Base-by-base conservation (phyloP, 2,329 filamentous ascomycete species). In the Aureobasidium subglaciale region DNA sequence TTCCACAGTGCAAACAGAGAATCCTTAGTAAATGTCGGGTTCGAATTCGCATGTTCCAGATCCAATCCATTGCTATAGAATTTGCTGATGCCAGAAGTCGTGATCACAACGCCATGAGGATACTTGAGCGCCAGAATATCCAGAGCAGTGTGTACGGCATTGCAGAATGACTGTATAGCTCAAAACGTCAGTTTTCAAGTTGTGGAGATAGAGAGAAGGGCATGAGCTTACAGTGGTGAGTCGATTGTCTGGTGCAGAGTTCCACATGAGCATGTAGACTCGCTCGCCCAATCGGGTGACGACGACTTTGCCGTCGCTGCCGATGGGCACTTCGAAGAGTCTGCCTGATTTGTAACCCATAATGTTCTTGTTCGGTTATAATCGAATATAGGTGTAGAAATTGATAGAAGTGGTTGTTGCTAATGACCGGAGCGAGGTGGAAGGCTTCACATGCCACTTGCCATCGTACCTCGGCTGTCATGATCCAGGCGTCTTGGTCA, bases 31-130 rank as follows among this genome's bases (percentile, higher is more conserved):
- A 87, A 92, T 3, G 58, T 61, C 1, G 81, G 76, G 0, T 80
- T 81, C 27, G 71, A 69, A 30, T 76, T 65, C n/a, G 83, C 85
- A 66, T 87, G 80, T 35, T 82, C 77, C 13, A 91, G 79, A 68
- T 93, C 87, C n/a, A 93, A 78, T 0, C 88, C 88, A 71, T 92
- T 92, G 68, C 80, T 85, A 74, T 87, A 93, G 76, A 92, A 92
- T 67, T 93, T 93, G 50, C 75, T 68, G 57, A 91, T 86, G 45
- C 78, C 81, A 38, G 84, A 87, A 0, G 88, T 92, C 5, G 88
- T 92, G 57, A 91, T 75, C 13, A 93, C 77, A 5, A 91, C 87
- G 52, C 88, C 88, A n/a, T 80, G 79, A 0, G 80, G 76, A 63
- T 86, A 77, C 54, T 77, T 78, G 58, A 83, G 79, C 69, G 90